phyloP scores from a whole-genome alignment of 1,284 basidiomycete species.

The Phlebopus sp. region DNA sequence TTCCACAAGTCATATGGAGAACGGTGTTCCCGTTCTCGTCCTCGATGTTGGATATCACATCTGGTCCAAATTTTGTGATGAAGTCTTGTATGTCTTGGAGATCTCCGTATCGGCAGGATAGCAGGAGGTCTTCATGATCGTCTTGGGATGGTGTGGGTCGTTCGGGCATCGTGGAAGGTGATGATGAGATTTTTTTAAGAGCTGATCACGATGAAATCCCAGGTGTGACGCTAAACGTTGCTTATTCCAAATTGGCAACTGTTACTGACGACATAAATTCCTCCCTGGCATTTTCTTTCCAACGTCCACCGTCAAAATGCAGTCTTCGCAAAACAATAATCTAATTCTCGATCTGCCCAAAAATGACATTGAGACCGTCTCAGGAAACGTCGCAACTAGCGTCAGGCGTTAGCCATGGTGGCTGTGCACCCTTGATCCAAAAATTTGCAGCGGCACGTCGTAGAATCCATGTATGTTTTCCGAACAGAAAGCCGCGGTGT shows the following conservation, averaged over 20 bases:
- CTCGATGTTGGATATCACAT: slow-evolving; percentile 49
- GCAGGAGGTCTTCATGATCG: slow-evolving; percentile 74
- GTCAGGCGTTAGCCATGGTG: no score
- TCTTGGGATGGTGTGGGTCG: slow-evolving; percentile 45
- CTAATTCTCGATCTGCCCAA: background rate
- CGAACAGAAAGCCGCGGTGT: no score
- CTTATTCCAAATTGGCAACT: background rate
- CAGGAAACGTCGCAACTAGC: background rate
- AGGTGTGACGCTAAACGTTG: no score
- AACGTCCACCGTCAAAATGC: background rate
- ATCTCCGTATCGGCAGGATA: slow-evolving; percentile 84
- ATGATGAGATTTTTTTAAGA: no score
- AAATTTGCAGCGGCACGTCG: background rate
- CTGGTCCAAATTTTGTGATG: slow-evolving; percentile 54
- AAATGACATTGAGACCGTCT: background rate
- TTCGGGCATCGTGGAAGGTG: slow-evolving; percentile 22
- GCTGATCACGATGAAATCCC: background rate
- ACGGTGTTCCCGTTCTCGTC: slow-evolving; percentile 79
- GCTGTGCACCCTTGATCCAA: background rate
- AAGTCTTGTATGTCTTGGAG: slow-evolving; percentile 73
- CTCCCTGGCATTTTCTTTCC: no score
- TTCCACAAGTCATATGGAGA: slow-evolving; percentile 83
- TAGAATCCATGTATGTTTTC: no score
- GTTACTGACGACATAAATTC: no score
- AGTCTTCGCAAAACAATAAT: no score